phyloP scores from a whole-genome alignment of 257 asterid species.

The Linderniella brevidens region DNA sequence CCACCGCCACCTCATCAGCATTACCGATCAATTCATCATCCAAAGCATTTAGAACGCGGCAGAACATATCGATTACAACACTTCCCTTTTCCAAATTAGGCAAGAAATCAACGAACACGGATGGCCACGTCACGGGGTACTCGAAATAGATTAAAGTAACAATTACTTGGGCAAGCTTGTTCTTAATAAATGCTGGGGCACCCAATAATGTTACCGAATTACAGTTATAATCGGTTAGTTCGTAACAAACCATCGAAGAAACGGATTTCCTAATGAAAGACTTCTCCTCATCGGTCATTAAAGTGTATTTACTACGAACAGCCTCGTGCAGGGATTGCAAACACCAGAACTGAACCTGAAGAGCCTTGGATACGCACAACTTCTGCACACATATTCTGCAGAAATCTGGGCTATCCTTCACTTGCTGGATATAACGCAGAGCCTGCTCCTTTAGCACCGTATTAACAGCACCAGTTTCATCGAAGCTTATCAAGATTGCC shows the following conservation, averaged over 20 bases:
- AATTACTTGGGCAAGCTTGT: constrained; percentile 90
- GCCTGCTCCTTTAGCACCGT: constrained; percentile 61
- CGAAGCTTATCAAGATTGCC: constrained; percentile 77
- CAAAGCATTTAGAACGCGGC: constrained; percentile 61
- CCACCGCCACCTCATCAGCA: constrained; percentile 42
- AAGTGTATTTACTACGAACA: constrained; percentile 43
- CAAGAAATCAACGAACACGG: constrained; percentile 73
- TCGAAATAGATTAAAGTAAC: constrained; percentile 68
- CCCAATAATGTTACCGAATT: constrained; percentile 39
- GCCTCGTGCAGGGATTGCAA: constrained; percentile 73
- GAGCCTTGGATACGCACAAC: constrained; percentile 36
- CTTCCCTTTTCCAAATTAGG: constrained; percentile 56
- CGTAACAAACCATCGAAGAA: constrained; percentile 56
- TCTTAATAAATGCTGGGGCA: constrained; percentile 69
- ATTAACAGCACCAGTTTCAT: constrained; percentile 63
- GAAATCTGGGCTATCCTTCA: constrained; percentile 51
- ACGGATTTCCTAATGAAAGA: constrained; percentile 56
- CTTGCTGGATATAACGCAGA: constrained; percentile 43
- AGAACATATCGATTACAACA: constrained; percentile 77
- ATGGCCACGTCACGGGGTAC: constrained; percentile 73
- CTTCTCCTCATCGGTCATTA: constrained; percentile 60
- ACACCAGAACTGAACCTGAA: constrained; percentile 92
- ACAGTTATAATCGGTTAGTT: constrained; percentile 35
- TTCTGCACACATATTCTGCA: constrained; percentile 65
- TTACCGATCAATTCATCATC: constrained; percentile 82